Percentiles rank a stretch among this genome's conserved stretches.
These are phyloP conservation scores for Moesziomyces globuligerus DNA, from an alignment of 1,284 basidiomycete genomes.

Conservation along the genomic window DNA sequence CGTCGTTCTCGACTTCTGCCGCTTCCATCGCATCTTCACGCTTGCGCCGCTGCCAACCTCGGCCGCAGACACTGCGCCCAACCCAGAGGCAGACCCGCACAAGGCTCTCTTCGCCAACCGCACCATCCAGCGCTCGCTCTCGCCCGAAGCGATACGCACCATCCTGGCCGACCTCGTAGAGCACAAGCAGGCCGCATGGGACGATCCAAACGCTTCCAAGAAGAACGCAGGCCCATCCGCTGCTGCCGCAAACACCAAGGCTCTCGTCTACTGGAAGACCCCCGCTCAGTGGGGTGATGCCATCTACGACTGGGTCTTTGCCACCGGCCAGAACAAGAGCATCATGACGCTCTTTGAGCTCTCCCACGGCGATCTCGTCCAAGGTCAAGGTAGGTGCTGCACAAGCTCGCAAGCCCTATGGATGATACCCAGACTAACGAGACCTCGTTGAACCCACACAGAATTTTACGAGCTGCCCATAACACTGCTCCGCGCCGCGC, in stretches of 20 bases:
- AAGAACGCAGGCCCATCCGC: conserved; percentile 8
- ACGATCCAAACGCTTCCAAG: conserved; percentile 51
- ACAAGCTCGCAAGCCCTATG: neutral
- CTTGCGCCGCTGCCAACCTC: conserved; percentile 62
- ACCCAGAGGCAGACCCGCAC: conserved; percentile 15
- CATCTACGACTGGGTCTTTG: conserved; percentile 72
- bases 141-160: conserved; percentile 35
- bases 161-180: conserved; percentile 53
- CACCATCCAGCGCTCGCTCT: conserved; percentile 38
- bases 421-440: neutral
- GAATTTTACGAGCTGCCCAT: conserved; percentile 70
- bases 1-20: conserved; percentile 69
- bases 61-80: neutral
- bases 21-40: conserved; percentile 68
- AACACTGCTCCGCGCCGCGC: conserved; percentile 68
- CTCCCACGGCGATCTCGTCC: conserved; percentile 70
- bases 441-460: conserved; percentile 31
- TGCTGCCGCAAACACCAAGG: conserved; percentile 25
- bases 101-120: conserved; percentile 29
- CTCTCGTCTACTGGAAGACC: conserved; percentile 71
- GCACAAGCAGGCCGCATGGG: conserved; percentile 43
- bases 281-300: conserved; percentile 71
- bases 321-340: conserved; percentile 70
- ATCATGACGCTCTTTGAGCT: conserved; percentile 73
- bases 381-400: conserved; percentile 44